Conservation (phyloP, 1,284 basidiomycete genomes). For the Malassezia vespertilionis region DNA sequence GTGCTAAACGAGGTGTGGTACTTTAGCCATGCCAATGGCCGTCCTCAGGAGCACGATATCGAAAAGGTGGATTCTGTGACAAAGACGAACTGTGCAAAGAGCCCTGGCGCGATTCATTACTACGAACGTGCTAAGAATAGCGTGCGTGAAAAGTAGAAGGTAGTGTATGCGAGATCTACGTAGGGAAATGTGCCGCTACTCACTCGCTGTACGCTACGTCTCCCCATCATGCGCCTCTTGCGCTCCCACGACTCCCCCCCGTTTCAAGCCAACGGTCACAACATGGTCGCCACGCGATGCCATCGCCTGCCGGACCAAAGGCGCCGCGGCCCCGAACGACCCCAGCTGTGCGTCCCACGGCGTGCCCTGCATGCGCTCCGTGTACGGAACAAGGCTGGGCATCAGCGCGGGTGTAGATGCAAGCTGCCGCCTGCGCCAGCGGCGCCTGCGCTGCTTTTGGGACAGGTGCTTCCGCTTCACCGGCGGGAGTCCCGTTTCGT, state of each 20-base stretch:
- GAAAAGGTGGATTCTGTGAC: background rate
- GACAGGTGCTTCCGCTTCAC: conserved; percentile 2
- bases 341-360: background rate
- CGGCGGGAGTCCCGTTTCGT: background rate
- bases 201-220: too few relatives aligned
- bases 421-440: conserved; percentile 1
- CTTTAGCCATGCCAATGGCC: conserved; percentile 4
- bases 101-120: conserved; percentile 2
- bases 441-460: conserved; percentile 13
- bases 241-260: background rate
- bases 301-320: background rate
- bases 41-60: background rate
- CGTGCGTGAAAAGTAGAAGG: too few relatives aligned
- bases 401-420: background rate
- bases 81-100: background rate
- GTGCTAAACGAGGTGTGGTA: conserved; percentile 8
- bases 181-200: too few relatives aligned
- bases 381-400: background rate
- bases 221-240: too few relatives aligned
- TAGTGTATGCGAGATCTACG: too few relatives aligned
- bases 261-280: conserved; percentile 1
- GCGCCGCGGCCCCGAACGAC: background rate
- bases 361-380: conserved; percentile 1
- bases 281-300: conserved; percentile 8
- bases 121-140: conserved; percentile 8